Evolutionary conservation across 2,329 filamentous ascomycete species (phyloP).

Genomic region (Hypoxylon sp.): DNA sequence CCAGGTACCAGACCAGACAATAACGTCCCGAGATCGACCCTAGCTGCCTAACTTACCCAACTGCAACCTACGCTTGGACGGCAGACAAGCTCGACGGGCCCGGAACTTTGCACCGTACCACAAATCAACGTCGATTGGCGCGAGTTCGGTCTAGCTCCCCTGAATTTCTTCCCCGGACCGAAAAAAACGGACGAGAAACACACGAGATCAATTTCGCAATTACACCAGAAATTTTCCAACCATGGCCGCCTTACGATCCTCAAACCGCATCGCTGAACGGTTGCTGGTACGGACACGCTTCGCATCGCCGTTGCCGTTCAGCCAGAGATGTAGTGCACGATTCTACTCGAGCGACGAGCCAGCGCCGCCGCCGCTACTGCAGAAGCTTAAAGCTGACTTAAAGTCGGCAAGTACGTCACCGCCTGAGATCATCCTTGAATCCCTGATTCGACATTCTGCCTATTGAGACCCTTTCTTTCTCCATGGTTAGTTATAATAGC

Average conservation of each 20-base stretch:
- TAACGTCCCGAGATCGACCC: slow-evolving; percentile 31
- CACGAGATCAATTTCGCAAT: slow-evolving; percentile 7
- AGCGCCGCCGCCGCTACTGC: slow-evolving; percentile 62
- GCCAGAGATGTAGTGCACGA: slow-evolving; percentile 32
- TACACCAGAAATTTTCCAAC: not conserved
- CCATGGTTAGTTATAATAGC: not conserved
- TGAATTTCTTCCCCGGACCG: slow-evolving; percentile 39
- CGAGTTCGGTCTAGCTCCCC: slow-evolving; percentile 32
- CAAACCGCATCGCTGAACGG: slow-evolving; percentile 45
- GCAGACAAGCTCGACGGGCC: slow-evolving; percentile 24
- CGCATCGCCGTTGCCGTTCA: slow-evolving; percentile 24
- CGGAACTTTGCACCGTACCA: slow-evolving; percentile 36
- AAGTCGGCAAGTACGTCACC: slow-evolving; percentile 67
- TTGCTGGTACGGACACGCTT: slow-evolving; percentile 47
- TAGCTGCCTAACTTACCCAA: slow-evolving; percentile 2
- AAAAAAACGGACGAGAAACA: slow-evolving; percentile 19
- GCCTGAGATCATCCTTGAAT: not conserved
- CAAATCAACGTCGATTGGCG: slow-evolving; percentile 33
- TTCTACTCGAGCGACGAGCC: slow-evolving; percentile 36
- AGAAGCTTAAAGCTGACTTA: slow-evolving; percentile 71
- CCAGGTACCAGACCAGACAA: slow-evolving; percentile 27
- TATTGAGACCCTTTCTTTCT: too few species aligned
- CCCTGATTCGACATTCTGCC: too few species aligned
- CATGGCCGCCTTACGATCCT: slow-evolving; percentile 50
- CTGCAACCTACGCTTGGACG: slow-evolving; percentile 30